A percentile compares a stretch with the other conserved stretches of the same genome.
Conservation (phyloP, 495 filamentous ascomycete genomes). For the Trypethelium eluteriae region DNA sequence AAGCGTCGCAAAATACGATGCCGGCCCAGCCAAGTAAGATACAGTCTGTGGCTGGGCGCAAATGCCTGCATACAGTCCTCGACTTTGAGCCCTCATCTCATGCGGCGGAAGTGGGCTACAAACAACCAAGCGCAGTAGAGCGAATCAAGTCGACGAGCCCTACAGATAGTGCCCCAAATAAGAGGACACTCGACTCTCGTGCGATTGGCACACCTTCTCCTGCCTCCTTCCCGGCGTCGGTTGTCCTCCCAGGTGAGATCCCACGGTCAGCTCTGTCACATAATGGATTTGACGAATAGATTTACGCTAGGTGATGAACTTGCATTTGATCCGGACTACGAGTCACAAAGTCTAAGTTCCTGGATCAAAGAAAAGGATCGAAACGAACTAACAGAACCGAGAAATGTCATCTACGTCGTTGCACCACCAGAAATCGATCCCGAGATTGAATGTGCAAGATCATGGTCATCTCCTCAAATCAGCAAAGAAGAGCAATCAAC, state of each 20-base stretch:
- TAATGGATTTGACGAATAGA: background rate
- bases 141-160: background rate
- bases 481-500: background rate
- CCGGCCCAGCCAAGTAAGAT: background rate
- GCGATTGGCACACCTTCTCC: conserved; percentile 5
- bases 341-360: conserved; percentile 50
- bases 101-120: conserved; percentile 14
- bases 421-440: conserved; percentile 36
- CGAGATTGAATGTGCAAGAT: conserved; percentile 32
- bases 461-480: conserved; percentile 34
- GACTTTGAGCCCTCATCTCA: conserved; percentile 5
- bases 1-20: background rate
- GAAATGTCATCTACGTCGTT: conserved; percentile 50
- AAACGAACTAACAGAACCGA: conserved; percentile 44
- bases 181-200: background rate
- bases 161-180: conserved; percentile 14
- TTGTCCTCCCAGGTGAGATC: conserved; percentile 44
- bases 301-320: conserved; percentile 46
- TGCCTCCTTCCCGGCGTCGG: conserved; percentile 49
- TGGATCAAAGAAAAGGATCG: conserved; percentile 47
- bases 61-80: conserved; percentile 13
- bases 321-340: conserved; percentile 45
- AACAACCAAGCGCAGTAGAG: background rate
- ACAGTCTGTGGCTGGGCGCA: background rate
- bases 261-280: background rate